Evolutionary conservation across 1,284 basidiomycete genomes (phyloP), one percentile per base, ranked within the genome.

Genomic region (Sphaerobolus stellatus): DNA sequence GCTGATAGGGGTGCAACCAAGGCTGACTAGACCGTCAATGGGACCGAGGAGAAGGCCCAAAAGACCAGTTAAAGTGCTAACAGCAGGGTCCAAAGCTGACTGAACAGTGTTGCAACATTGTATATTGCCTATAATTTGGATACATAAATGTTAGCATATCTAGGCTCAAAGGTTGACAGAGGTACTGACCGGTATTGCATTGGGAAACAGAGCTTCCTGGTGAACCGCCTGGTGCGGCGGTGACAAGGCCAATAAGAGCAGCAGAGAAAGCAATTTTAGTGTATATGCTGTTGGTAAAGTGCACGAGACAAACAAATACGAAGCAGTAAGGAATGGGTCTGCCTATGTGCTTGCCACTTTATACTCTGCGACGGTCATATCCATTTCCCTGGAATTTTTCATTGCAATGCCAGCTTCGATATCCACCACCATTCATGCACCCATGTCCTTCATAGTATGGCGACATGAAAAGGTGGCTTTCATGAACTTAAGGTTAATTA

Each of bases 101-200:
- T 51, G 47, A 24, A 59, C 52, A 36, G 36, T 36, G 31, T 45
- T 48, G 52, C 58, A 59, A 44, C 58, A 59, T 55, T 68, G 66
- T 9, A 64, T 41, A 11, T 36, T 36, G 33, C 33, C 33, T 36
- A 36, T 36, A 18, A 43, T 20, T 24, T 9, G 25, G 18, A 43
- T 7, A 36, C 13, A 36, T 11, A 36, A 18, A 11, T 36, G 33
- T 36, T 36, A 36, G 33, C 18, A 11, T 36, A 11, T 36, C 18
- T 36, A 18, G 18, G 33, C 13, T 11, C 18, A 36, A 18, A 11
- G 11, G 13, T 18, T 11, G 11, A 36, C 18, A 36, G 18, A 11
- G 33, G 13, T 11, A 36, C 33, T 60, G 48, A 30, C 67, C 67
- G 14, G 63, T 62, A 58, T 61, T 65, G 59, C 68, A 69, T 45